A percentile compares a stretch with the other conserved stretches of the same genome.
These are phyloP conservation scores for Debaryomyces fabryi DNA, from an alignment of 1,139 yeast genomes.

Conservation along the genomic window DNA sequence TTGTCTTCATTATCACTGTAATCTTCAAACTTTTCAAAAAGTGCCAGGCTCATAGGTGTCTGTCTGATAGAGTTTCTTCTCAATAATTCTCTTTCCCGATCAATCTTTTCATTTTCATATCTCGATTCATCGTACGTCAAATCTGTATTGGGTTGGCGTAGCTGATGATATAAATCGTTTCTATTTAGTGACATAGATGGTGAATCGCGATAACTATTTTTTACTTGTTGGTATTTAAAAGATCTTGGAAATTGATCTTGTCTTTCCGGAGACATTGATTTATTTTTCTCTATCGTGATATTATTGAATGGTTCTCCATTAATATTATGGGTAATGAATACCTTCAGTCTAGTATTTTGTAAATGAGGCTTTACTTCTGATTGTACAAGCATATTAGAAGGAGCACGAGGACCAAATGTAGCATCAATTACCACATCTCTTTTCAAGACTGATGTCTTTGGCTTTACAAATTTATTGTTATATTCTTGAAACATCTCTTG, in stretches of 20 bases:
- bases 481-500: conserved; percentile 68
- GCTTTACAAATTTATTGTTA: conserved; percentile 65
- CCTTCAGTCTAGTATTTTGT: conserved; percentile 40
- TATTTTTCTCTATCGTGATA: conserved; percentile 13
- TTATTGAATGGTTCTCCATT: conserved; percentile 36
- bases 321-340: conserved; percentile 50
- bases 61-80: conserved; percentile 3
- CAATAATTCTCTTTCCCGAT: not conserved
- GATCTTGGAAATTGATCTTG: conserved; percentile 7
- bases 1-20: conserved; percentile 16
- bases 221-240: conserved; percentile 4
- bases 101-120: not conserved
- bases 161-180: conserved; percentile 3
- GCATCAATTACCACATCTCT: conserved; percentile 73
- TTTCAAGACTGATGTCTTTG: conserved; percentile 53
- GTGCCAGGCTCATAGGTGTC: conserved; percentile 1
- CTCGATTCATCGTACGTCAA: conserved; percentile 1
- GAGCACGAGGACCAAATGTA: conserved; percentile 39
- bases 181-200: not conserved
- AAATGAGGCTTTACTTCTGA: conserved; percentile 32
- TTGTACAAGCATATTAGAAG: conserved; percentile 30
- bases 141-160: not conserved
- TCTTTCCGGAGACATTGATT: conserved; percentile 4
- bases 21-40: not conserved
- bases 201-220: conserved; percentile 3